Evolutionary conservation across 2,329 filamentous ascomycete species (phyloP), one percentile per base, ranked within the genome.

Genomic region (Tolypocladium tundrense): DNA sequence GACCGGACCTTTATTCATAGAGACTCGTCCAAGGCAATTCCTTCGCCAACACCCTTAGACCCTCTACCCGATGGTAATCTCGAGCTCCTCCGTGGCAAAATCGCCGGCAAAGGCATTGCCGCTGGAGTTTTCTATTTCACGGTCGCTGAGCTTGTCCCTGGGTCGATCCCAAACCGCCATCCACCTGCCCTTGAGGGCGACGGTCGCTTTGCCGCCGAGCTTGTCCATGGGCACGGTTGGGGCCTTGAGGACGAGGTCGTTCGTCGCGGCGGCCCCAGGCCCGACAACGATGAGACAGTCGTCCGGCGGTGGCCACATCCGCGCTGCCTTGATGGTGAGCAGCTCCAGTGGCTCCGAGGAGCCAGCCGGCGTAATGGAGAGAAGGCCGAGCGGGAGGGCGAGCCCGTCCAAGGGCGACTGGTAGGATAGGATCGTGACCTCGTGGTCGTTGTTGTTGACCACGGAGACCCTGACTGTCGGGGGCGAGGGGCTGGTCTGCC

Each of bases 371-470:
- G 65, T 68, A 55, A 76, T 66, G 54, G 65, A 63, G 19, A 75
- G 56, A 35, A 72, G 63, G 19, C 73, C 73, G 11, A 74, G 65
- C 57, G 68, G 65, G 51, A 74, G 57, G 13, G 69, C 70, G 43
- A 72, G 56, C 4, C 64, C 63, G 58, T 76, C 74, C 45, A 76
- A 65, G 41, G 74, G 74, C 6, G 73, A 72, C 54, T 72, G 61
- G 71, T 74, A 76, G 19, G 63, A 60, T 53, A 75, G 66, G 13
- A 76, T 61, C 19, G 72, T 75, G 50, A 75, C 66, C 35, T 70
- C 61, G 33, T 60, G 54, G n/a, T 68, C 61, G 60, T 71, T 65
- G 11, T 66, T 66, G 67, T 76, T 76, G 60, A 69, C 71, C 52
- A 76, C 70, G 24, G 66, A 68, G 58, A 73, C 61, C 13, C 65